Conservation (phyloP, 768 basidiomycete genomes). For the Lentinula edodes region DNA sequence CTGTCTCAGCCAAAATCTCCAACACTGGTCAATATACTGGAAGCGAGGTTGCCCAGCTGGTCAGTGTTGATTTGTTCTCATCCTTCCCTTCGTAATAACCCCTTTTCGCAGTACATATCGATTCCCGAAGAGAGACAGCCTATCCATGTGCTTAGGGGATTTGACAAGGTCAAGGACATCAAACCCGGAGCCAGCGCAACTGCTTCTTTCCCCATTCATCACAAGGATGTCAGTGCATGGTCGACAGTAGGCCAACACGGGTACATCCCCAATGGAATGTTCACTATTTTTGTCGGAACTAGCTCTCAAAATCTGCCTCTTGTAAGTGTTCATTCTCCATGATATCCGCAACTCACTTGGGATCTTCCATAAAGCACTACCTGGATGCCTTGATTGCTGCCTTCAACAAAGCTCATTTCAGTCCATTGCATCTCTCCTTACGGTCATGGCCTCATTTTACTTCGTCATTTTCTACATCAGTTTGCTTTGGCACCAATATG, state of each 20-base stretch:
- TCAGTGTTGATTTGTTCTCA: background rate
- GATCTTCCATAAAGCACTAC: background rate
- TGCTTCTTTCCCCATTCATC: conserved; percentile 9
- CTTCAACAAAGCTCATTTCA: background rate
- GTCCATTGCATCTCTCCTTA: no score
- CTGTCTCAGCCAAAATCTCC: background rate
- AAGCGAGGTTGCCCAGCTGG: conserved; percentile 22
- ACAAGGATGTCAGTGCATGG: conserved; percentile 23
- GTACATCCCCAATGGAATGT: conserved; percentile 24
- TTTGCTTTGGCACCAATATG: no score
- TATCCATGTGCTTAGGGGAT: conserved; percentile 18
- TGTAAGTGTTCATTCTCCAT: background rate
- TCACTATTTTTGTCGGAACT: conserved; percentile 24
- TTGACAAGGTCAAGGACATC: conserved; percentile 13
- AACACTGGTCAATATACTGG: conserved; percentile 11
- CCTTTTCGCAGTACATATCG: conserved; percentile 9
- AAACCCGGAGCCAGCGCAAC: background rate
- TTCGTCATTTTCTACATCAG: no score
- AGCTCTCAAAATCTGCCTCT: conserved; percentile 15
- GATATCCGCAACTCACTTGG: background rate
- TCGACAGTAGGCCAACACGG: conserved; percentile 25
- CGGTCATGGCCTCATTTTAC: no score
- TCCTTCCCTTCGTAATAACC: background rate
- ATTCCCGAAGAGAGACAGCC: conserved; percentile 14
- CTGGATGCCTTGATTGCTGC: background rate